Conservation (phyloP, 345 rosid species). For the Draba incana region DNA sequence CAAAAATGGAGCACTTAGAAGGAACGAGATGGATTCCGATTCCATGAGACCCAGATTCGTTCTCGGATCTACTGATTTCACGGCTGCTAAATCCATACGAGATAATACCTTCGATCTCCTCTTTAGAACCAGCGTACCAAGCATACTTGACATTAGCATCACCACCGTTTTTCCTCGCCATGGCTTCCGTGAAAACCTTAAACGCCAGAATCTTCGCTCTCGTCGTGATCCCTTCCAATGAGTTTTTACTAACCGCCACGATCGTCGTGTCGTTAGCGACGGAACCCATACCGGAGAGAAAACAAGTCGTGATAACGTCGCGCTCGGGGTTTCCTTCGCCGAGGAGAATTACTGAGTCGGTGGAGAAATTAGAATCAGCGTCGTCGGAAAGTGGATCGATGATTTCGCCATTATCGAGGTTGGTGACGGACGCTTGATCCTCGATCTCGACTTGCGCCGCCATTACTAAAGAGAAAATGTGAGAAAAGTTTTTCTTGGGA, state of each 20-base stretch:
- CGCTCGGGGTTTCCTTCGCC: conserved; percentile 38
- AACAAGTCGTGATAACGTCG: conserved; percentile 18
- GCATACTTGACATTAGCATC: conserved; percentile 44
- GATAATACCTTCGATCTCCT: conserved; percentile 44
- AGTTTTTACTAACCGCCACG: conserved; percentile 50
- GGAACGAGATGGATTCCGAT: conserved; percentile 47
- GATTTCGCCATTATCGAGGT: conserved; percentile 36
- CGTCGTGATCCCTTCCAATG: conserved; percentile 17
- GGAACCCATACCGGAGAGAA: conserved; percentile 41
- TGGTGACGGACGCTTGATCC: conserved; percentile 37
- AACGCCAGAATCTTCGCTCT: conserved; percentile 46
- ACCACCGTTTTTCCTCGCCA: conserved; percentile 50
- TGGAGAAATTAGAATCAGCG: conserved; percentile 18
- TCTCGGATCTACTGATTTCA: background rate
- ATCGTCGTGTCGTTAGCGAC: conserved; percentile 38
- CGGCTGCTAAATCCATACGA: conserved; percentile 47
- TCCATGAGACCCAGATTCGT: conserved; percentile 28
- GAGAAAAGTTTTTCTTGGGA: conserved; percentile 25
- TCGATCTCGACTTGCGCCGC: conserved; percentile 41
- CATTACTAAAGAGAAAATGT: conserved; percentile 19
- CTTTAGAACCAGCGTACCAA: conserved; percentile 51
- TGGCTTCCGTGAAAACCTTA: conserved; percentile 39
- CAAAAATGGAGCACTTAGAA: conserved; percentile 26
- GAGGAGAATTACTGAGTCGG: conserved; percentile 38
- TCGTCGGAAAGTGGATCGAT: conserved; percentile 32